A percentile compares a stretch with the other conserved stretches of the same genome.
Evolutionary conservation across 805 yeast species (phyloP).

Genomic region (Wilhelminamyces savonicus): DNA sequence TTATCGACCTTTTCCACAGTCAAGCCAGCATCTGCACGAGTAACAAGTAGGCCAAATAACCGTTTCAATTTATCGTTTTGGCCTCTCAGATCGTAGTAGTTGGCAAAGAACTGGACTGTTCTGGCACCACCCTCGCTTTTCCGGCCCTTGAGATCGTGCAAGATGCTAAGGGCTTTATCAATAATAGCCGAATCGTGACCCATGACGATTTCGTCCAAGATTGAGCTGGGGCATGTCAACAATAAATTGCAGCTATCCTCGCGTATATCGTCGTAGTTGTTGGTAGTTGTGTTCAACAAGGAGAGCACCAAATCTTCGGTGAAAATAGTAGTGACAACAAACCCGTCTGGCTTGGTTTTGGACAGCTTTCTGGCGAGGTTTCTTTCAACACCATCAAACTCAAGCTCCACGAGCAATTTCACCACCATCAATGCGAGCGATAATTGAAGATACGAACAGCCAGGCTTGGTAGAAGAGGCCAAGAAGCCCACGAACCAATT

Average conservation of each 20-base stretch:
- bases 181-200: slow-evolving; percentile 3
- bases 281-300: slow-evolving; percentile 56
- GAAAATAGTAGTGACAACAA: too few species aligned
- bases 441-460: slow-evolving; percentile 38
- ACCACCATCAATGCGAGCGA: slow-evolving; percentile 11
- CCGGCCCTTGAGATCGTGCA: slow-evolving; percentile 45
- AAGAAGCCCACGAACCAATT: slow-evolving; percentile 51
- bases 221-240: slow-evolving; percentile 20
- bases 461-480: slow-evolving; percentile 46
- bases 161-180: slow-evolving; percentile 8
- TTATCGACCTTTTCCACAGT: too few species aligned
- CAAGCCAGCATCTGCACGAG: too few species aligned
- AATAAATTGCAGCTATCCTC: slow-evolving; percentile 41
- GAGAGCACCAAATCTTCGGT: slow-evolving; percentile 27
- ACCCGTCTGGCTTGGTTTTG: too few species aligned
- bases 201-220: slow-evolving; percentile 18
- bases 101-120: slow-evolving; percentile 46
- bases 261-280: slow-evolving; percentile 77
- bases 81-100: slow-evolving; percentile 3
- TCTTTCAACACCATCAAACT: too few species aligned
- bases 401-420: slow-evolving; percentile 5
- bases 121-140: slow-evolving; percentile 78
- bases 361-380: too few species aligned
- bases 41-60: too few species aligned
- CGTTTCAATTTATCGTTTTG: neutral